Evolutionary conservation across 139 green algal genomes (phyloP), one percentile per base, ranked within the genome.

Genomic region (Micractinium conductrix): DNA sequence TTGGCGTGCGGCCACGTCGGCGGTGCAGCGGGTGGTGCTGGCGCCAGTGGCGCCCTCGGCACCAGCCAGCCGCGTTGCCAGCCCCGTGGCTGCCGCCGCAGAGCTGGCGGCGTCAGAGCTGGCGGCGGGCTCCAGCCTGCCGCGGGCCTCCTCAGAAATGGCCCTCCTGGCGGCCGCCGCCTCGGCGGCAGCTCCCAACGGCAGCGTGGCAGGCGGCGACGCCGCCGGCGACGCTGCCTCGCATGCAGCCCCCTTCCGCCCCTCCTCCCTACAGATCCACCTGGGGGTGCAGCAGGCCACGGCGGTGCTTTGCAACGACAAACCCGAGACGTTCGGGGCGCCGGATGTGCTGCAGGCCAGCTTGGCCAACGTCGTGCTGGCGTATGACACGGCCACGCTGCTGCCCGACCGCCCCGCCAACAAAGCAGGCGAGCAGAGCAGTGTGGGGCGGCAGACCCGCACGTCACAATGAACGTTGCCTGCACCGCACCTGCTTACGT

Each of bases 291-390:
- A 88, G 53, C 74, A 68, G 12, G 50, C 93, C 24, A 84, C 88
- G 26, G 17, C 95, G 9, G 89, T 96, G 75, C 89, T 98, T 53
- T 98, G 95, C 90, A 94, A 96, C 82, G 95, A 98, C 91, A 95
- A 95, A 87, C 89, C 90, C 4, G 91, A 91, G 68, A 96, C 93
- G 2, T 97, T 95, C 88, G 95, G 95, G 16, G 94, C 94, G 19
- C 95, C 95, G 4, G 95, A 98, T 45, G 92, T 98, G 55, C 87
- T 98, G 79, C 90, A 94, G 78, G 83, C 88, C 24, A 78, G 72
- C 26, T 43, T 89, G 35, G 72, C 79, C 68, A 43, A 88, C 4
- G 69, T 86, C 1, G 38, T 37, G n/a, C 45, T 86, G 14, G 68
- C 82, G 0, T 90, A 85, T 65, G 85, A 87, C 16, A 72, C 68